Percentiles rank a stretch among this genome's conserved stretches.
Evolutionary conservation across 768 basidiomycete genomes (phyloP).

Genomic region (Termitomyces sp.): DNA sequence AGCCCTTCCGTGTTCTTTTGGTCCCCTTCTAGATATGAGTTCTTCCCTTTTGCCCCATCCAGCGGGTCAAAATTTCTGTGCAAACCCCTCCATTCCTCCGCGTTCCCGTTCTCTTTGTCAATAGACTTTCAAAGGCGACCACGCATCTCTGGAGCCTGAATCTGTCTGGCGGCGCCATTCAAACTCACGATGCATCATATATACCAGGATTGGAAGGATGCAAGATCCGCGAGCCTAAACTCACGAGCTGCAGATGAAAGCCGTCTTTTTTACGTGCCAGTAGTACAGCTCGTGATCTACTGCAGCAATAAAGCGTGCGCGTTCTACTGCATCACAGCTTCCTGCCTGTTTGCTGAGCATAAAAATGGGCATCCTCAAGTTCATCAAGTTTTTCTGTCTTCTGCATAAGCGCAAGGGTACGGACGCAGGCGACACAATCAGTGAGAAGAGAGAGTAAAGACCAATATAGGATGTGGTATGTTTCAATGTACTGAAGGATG

Average conservation of each 20-base stretch:
- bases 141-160: conserved; percentile 11
- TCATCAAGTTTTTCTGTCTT: conserved; percentile 28
- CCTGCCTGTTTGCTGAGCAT: conserved; percentile 15
- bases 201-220: conserved; percentile 25
- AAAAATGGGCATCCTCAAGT: conserved; percentile 25
- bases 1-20: conserved; percentile 12
- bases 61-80: conserved; percentile 22
- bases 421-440: conserved; percentile 16
- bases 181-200: conserved; percentile 27
- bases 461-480: conserved; percentile 16
- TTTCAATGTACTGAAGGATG: conserved; percentile 28
- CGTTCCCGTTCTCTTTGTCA: conserved; percentile 23
- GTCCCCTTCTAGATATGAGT: conserved; percentile 21
- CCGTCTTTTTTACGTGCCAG: conserved; percentile 21
- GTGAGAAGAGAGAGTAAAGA: conserved; percentile 22
- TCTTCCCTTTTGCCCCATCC: conserved; percentile 22
- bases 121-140: conserved; percentile 23
- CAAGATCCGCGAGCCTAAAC: conserved; percentile 26
- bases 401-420: conserved; percentile 21
- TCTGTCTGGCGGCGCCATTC: conserved; percentile 14
- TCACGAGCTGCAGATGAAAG: conserved; percentile 22
- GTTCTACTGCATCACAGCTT: conserved; percentile 11
- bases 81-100: conserved; percentile 19
- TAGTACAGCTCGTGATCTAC: conserved; percentile 23
- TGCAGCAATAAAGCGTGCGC: conserved; percentile 15